Conservation (phyloP, 208 protist genomes). For the Trypanosoma boissoni region DNA sequence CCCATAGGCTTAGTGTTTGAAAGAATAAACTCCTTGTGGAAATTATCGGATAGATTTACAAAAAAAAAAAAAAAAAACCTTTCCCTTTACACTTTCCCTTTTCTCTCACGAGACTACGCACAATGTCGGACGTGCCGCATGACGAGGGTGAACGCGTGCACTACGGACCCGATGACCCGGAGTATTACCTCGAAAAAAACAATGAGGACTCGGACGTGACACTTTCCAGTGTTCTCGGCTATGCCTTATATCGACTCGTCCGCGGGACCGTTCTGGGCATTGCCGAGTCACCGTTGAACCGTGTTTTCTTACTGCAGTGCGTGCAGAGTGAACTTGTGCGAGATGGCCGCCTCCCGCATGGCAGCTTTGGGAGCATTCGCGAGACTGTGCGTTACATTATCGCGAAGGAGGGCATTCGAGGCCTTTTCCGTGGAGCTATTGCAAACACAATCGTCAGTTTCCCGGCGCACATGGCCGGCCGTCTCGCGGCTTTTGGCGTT, state of each 20-base stretch:
- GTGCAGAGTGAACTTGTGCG: constrained; percentile 17
- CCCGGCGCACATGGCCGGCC: neutral
- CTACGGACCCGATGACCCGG: constrained; percentile 14
- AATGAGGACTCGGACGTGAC: neutral
- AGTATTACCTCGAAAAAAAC: constrained; percentile 12
- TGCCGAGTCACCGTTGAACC: constrained; percentile 12
- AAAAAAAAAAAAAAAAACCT: too few species aligned
- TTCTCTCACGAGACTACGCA: too few species aligned
- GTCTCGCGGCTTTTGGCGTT: neutral
- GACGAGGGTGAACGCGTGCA: neutral
- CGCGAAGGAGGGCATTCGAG: constrained; percentile 20
- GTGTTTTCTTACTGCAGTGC: constrained; percentile 20
- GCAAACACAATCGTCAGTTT: constrained; percentile 8
- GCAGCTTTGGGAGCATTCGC: constrained; percentile 21
- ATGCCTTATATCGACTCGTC: neutral
- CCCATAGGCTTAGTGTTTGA: too few species aligned
- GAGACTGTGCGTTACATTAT: constrained; percentile 17
- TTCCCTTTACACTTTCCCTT: too few species aligned
- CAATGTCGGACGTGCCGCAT: constrained; percentile 3
- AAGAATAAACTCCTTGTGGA: too few species aligned
- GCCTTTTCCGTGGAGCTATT: constrained; percentile 14
- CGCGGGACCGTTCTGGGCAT: neutral
- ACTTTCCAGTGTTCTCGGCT: neutral
- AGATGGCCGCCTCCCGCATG: constrained; percentile 14
- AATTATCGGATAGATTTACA: too few species aligned